Conservation (phyloP, 208 protist species). For the Balamuthia mandrillaris region DNA sequence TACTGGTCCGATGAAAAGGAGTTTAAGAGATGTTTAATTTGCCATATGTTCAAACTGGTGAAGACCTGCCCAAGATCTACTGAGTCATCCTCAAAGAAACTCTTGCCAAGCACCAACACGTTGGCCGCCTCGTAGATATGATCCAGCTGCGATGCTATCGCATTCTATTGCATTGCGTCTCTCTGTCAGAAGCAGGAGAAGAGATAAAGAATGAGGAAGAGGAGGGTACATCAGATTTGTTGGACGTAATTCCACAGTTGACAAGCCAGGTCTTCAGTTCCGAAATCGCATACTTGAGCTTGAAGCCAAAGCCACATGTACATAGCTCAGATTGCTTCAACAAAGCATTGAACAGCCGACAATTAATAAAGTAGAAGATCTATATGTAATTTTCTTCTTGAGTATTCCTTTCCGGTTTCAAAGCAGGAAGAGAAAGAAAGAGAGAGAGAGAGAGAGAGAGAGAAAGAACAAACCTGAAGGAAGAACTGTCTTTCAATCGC, state of each 20-base stretch:
- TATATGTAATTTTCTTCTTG: background rate
- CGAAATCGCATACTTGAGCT: slow-evolving; percentile 7
- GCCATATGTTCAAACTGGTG: too few relatives aligned
- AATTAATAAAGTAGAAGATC: background rate
- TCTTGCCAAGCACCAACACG: slow-evolving; percentile 1
- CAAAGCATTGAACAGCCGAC: background rate
- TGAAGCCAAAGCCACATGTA: slow-evolving; percentile 1
- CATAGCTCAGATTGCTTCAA: background rate
- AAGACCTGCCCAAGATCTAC: too few relatives aligned
- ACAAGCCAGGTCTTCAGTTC: background rate
- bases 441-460: background rate
- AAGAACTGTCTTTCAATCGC: slow-evolving; percentile 16
- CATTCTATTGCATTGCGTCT: background rate
- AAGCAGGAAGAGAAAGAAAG: background rate
- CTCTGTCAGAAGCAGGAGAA: background rate
- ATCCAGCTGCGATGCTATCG: background rate
- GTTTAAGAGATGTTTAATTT: too few relatives aligned
- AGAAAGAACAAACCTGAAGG: background rate
- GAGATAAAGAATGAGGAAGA: background rate
- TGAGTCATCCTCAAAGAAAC: slow-evolving; percentile 19
- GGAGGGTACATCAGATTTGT: background rate
- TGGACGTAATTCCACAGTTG: background rate
- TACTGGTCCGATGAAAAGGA: too few relatives aligned
- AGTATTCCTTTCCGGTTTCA: background rate
- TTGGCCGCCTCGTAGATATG: background rate